Conservation (phyloP, 352 stramenopile genomes). For the Globisporangium nodosum region DNA sequence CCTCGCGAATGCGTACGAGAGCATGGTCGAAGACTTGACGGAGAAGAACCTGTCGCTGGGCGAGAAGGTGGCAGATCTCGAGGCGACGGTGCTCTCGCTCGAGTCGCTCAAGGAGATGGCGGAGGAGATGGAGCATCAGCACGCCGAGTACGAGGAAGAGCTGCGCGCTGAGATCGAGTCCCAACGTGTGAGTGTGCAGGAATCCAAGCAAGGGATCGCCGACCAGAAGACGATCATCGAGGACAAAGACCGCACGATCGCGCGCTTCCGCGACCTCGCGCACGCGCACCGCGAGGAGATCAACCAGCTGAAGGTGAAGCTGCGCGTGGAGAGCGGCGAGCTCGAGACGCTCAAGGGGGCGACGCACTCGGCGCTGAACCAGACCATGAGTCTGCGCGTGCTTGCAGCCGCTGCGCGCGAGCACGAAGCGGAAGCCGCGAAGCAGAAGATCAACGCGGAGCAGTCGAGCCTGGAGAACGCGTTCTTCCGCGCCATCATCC, state of each 20-base stretch:
- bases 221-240: constrained; percentile 60
- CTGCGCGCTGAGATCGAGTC: constrained; percentile 65
- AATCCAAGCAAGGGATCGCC: constrained; percentile 46
- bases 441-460: constrained; percentile 61
- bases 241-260: constrained; percentile 78
- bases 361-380: constrained; percentile 63
- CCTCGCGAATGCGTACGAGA: constrained; percentile 81
- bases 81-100: constrained; percentile 62
- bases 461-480: constrained; percentile 61
- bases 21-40: constrained; percentile 84
- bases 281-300: constrained; percentile 72
- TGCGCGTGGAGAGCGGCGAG: constrained; percentile 61
- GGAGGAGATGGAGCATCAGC: constrained; percentile 88
- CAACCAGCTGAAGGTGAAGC: constrained; percentile 60
- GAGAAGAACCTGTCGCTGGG: constrained; percentile 85
- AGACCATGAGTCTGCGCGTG: constrained; percentile 65
- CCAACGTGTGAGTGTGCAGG: constrained; percentile 41
- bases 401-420: constrained; percentile 52
- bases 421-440: constrained; percentile 62
- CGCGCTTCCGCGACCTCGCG: constrained; percentile 67
- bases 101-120: constrained; percentile 80
- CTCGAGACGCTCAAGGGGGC: constrained; percentile 73
- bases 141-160: constrained; percentile 77
- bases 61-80: constrained; percentile 74
- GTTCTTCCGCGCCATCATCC: constrained; percentile 61